phyloP scores from a whole-genome alignment of 2,329 filamentous ascomycete species.

The Pseudogymnoascus destructans region DNA sequence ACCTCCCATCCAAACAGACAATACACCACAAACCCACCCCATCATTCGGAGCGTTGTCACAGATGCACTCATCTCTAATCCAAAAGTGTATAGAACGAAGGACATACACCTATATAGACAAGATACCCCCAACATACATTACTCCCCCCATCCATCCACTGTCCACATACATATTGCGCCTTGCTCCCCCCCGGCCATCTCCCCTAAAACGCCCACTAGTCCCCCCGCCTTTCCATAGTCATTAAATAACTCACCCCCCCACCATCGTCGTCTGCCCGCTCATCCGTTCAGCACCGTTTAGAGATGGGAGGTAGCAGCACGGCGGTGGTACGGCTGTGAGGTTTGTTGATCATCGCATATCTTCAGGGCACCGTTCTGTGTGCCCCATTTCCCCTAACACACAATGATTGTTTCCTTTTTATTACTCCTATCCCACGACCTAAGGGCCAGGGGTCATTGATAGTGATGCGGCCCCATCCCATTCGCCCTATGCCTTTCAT shows the following conservation, averaged over 20 bases:
- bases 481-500: constrained; percentile 11
- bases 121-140: not conserved
- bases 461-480: constrained; percentile 5
- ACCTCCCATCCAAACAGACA: not conserved
- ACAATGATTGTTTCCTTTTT: not conserved
- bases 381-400: not conserved
- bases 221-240: not conserved
- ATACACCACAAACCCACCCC: not conserved
- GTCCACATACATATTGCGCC: not conserved
- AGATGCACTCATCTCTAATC: not conserved
- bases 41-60: too few relatives aligned
- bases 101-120: constrained; percentile 5
- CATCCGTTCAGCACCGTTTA: not conserved
- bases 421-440: not conserved
- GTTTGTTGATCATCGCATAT: not conserved
- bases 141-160: not conserved
- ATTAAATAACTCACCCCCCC: not conserved
- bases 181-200: not conserved
- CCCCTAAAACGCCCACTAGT: not conserved
- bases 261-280: not conserved
- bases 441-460: not conserved
- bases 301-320: not conserved
- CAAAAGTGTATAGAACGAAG: not conserved
- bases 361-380: not conserved
- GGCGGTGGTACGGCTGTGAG: not conserved